These are phyloP conservation scores for barrel medic (Medicago truncatula) DNA, from an alignment of 306 rosid species.

Conservation along the genomic window DNA sequence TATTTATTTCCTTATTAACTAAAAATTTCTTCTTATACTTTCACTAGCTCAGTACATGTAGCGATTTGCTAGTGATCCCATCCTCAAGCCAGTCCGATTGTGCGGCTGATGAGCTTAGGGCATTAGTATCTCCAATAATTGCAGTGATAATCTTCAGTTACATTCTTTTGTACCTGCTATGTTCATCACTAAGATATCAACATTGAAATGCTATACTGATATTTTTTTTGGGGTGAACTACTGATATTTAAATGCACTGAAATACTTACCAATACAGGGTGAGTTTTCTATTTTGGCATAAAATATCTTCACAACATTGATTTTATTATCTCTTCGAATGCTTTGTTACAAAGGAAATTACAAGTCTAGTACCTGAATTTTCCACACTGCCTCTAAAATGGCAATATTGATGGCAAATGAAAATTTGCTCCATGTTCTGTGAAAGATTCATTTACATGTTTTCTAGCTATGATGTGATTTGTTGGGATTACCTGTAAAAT, in stretches of 20 bases:
- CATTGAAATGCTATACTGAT: slow-evolving; percentile 31
- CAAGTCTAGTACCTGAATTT: background rate
- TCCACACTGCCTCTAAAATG: background rate
- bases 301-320: background rate
- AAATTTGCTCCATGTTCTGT: slow-evolving; percentile 3
- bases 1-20: slow-evolving; percentile 34
- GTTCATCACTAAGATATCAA: slow-evolving; percentile 6
- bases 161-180: slow-evolving; percentile 35
- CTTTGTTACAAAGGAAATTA: slow-evolving; percentile 1
- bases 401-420: background rate
- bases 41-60: slow-evolving; percentile 29
- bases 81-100: background rate
- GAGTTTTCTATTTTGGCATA: background rate
- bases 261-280: background rate
- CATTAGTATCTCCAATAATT: slow-evolving; percentile 32
- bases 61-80: background rate
- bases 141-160: slow-evolving; percentile 37
- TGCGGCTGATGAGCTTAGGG: slow-evolving; percentile 28
- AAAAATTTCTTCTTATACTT: slow-evolving; percentile 17
- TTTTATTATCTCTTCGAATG: background rate
- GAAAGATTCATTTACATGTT: background rate
- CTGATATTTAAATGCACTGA: background rate
- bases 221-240: background rate
- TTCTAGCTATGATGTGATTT: background rate
- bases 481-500: background rate